A percentile compares a stretch with the other conserved stretches of the same genome.
Evolutionary conservation across 23 red algal genomes (phyloP).

Genomic region (Pyropia yezoensis): DNA sequence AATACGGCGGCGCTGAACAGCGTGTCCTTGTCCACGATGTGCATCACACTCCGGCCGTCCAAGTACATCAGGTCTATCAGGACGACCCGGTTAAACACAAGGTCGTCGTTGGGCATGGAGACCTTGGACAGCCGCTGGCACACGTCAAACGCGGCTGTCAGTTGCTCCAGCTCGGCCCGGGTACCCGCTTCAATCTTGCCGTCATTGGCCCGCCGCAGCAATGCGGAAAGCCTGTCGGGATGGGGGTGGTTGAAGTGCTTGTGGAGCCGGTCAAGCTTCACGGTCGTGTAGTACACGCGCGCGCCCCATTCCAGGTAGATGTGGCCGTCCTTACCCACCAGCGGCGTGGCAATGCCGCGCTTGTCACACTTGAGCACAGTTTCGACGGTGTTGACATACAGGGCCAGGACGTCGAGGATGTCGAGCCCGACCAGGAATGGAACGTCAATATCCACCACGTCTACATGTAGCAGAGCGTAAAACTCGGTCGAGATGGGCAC

Average conservation of each 20-base stretch:
- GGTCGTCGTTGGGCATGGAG: slow-evolving; percentile 3
- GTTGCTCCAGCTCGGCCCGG: neutral
- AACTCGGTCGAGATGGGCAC: neutral
- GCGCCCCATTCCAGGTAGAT: slow-evolving; percentile 7
- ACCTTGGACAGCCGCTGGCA: slow-evolving; percentile 13
- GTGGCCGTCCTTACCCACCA: slow-evolving; percentile 1
- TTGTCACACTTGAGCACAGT: neutral
- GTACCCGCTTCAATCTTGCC: slow-evolving; percentile 4
- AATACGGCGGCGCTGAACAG: slow-evolving; percentile 6
- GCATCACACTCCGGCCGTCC: neutral
- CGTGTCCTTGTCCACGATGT: slow-evolving; percentile 12
- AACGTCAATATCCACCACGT: slow-evolving; percentile 7
- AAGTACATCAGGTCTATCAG: slow-evolving; percentile 8
- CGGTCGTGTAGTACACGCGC: neutral
- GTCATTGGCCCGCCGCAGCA: neutral
- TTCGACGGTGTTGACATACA: slow-evolving; percentile 1
- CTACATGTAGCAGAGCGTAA: neutral
- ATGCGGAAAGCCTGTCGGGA: neutral
- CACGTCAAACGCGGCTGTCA: slow-evolving; percentile 4
- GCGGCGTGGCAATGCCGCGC: neutral
- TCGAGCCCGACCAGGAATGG: slow-evolving; percentile 27
- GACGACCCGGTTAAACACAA: slow-evolving; percentile 12
- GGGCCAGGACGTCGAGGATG: neutral
- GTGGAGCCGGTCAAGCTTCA: slow-evolving; percentile 1
- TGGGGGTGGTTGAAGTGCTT: slow-evolving; percentile 12